A percentile compares a stretch with the other conserved stretches of the same genome.
Conservation (phyloP, 2,329 filamentous ascomycete genomes). For the Diplodia corticola region DNA sequence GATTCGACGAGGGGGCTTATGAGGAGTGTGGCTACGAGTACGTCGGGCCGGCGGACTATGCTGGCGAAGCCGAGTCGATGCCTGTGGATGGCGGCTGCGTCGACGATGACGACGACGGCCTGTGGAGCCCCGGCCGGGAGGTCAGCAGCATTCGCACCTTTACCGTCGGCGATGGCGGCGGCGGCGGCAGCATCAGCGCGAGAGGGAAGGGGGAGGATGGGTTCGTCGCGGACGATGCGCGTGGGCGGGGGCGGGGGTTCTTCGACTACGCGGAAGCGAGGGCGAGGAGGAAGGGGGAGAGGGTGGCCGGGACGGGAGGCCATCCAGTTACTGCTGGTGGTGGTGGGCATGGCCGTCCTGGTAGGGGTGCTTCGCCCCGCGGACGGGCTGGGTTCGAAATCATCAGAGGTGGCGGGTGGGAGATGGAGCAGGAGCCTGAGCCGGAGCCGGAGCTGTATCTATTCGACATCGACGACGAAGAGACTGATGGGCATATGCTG, state of each 20-base stretch:
- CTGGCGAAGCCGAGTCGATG: background rate
- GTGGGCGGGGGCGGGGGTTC: background rate
- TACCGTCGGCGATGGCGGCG: background rate
- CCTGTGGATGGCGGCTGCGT: background rate
- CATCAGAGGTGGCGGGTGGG: background rate
- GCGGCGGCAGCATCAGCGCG: background rate
- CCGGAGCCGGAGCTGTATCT: background rate
- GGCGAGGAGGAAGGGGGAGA: slow-evolving; percentile 1
- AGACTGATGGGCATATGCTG: background rate
- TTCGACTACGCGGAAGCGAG: background rate
- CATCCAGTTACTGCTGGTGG: background rate
- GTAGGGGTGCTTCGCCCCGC: background rate
- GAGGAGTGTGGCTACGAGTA: background rate
- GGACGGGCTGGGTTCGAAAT: background rate
- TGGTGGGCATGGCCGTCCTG: background rate
- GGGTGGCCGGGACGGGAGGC: background rate
- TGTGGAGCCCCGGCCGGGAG: background rate
- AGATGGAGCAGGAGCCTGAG: background rate
- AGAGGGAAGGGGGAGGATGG: background rate
- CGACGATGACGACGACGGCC: background rate
- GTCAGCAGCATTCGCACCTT: background rate
- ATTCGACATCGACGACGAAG: background rate
- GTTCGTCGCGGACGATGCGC: background rate
- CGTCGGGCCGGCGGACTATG: background rate
- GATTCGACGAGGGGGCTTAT: background rate